These are phyloP conservation scores for Spizellomyces punctatus DNA, from an alignment of 192 early-diverging fungal genomes.

Conservation along the genomic window DNA sequence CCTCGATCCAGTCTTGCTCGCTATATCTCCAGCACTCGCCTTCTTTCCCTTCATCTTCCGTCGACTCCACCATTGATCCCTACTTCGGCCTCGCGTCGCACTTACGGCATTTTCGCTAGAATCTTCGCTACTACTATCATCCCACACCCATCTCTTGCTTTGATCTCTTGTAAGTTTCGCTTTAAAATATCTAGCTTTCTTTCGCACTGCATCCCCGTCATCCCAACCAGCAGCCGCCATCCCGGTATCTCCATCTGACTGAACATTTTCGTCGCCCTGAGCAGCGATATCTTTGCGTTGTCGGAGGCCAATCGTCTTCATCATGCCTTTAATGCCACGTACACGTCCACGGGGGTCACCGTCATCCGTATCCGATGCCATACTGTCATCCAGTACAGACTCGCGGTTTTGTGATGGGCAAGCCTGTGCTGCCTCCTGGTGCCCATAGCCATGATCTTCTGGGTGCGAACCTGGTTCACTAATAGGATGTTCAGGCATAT, in stretches of 20 bases:
- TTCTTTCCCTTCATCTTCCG: background rate
- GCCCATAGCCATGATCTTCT: background rate
- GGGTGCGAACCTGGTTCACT: no score
- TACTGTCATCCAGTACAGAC: background rate
- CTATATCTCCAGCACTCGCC: no score
- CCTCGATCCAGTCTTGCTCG: no score
- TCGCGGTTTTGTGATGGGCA: background rate
- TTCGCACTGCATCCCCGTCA: background rate
- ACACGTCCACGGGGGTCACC: background rate
- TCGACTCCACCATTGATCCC: constrained; percentile 2
- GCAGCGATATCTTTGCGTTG: background rate
- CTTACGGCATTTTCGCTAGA: background rate
- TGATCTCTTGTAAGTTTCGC: background rate
- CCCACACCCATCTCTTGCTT: constrained; percentile 9
- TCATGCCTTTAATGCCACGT: constrained; percentile 13
- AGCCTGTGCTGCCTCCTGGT: background rate
- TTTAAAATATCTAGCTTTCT: background rate
- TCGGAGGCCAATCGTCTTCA: constrained; percentile 16
- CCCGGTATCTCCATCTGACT: background rate
- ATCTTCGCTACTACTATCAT: constrained; percentile 7
- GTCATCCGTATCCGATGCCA: constrained; percentile 14
- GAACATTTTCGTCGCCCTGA: background rate
- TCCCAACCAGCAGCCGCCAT: background rate
- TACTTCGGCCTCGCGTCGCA: background rate
- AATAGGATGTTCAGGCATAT: no score